Evolutionary conservation across 2,329 filamentous ascomycete genomes (phyloP).

Genomic region (Cadophora sp.): DNA sequence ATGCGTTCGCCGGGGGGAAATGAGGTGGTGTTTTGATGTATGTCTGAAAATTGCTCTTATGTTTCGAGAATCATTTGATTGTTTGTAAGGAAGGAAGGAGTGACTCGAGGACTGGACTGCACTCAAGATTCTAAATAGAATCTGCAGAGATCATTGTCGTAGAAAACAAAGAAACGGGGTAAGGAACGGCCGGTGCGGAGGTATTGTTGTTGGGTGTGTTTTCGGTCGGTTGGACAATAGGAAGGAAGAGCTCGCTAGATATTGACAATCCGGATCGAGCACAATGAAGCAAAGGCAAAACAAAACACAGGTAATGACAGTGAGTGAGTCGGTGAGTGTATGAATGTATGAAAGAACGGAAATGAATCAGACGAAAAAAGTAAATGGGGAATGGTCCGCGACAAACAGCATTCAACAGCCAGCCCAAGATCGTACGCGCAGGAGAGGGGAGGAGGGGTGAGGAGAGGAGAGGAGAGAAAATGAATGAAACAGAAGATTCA

Average conservation of each 20-base stretch:
- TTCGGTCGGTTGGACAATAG: constrained; percentile 22
- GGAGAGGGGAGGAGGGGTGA: constrained; percentile 21
- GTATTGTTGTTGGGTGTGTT: background rate
- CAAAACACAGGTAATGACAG: constrained; percentile 14
- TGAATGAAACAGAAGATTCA: constrained; percentile 41
- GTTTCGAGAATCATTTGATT: background rate
- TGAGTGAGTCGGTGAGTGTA: background rate
- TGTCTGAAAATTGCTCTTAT: background rate
- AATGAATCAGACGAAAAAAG: constrained; percentile 14
- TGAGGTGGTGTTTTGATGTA: background rate
- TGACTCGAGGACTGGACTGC: background rate
- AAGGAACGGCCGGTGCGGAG: background rate
- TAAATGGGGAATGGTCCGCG: background rate
- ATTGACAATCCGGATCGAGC: background rate
- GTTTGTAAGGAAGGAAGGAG: constrained; percentile 23
- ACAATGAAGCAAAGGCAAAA: background rate
- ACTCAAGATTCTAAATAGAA: background rate
- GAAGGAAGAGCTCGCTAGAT: constrained; percentile 2
- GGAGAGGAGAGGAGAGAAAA: background rate
- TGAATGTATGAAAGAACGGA: background rate
- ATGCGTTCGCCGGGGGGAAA: background rate
- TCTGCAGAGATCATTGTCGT: constrained; percentile 2
- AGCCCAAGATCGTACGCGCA: constrained; percentile 23
- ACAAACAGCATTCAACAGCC: constrained; percentile 11
- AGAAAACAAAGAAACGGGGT: background rate